Evolutionary conservation across 192 early-diverging fungal genomes (phyloP), one percentile per base, ranked within the genome.

Genomic region (Mortierella claussenii): DNA sequence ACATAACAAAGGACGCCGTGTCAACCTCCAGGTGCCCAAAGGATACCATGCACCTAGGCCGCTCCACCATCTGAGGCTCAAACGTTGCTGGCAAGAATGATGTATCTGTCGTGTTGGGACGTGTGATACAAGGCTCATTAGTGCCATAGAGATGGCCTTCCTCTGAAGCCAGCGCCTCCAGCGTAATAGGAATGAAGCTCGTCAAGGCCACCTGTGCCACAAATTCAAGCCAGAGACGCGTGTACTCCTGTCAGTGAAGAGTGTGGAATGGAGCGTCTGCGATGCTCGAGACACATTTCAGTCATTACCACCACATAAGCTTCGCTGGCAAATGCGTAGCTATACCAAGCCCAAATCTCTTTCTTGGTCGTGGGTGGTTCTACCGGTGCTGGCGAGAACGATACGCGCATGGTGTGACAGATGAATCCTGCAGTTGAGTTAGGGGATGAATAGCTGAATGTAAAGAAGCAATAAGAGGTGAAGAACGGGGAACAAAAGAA

Each of bases 1-100:
- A 81, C 58, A 81, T 60, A 23, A 75, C 75, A 65, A 81, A 81
- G 17, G 80, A 75, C 1, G 80, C 80, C 3, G 80, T 81, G 42
- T 81, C 80, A 6, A 81, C 27, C 32, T 75, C 68, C 7, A 76
- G 21, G 6, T 50, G 56, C 10, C 74, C 74, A 51, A 81, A 68
- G 12, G 64, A 68, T 15, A 81, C 63, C 48, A 81, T 70, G 36
- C 80, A 81, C 45, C 80, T 55, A 2, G 66, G 49, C 33, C 50
- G 44, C 21, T 76, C 79, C 6, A 42, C 18, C 9, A 33, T 28
- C 20, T 33, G 34, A 1, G 43, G 20, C 9, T 32, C 20, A 13
- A 53, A 17, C n/a, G n/a, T n/a, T 34, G 34, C 40, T 24, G 55
- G 34, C 17, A 45, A 26, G 27, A 32, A 17, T 13, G 65, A 7